Evolutionary conservation across 371 early-diverging fungal genomes (phyloP).

Genomic region (Mucor velutinosus): DNA sequence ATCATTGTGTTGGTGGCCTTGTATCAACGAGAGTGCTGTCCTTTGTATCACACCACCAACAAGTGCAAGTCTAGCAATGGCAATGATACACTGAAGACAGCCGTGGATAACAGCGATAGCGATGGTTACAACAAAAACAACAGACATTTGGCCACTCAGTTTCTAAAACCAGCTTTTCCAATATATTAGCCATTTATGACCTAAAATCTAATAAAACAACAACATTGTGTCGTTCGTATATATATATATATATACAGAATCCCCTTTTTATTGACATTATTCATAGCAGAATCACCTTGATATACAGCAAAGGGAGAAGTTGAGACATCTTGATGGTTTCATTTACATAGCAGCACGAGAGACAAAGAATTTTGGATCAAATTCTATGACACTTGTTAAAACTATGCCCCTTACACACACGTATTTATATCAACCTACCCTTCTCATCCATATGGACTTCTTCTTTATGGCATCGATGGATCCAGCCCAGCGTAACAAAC

Average conservation of each 20-base stretch:
- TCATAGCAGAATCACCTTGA: neutral
- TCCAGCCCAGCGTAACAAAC: slow-evolving; percentile 28
- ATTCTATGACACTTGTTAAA: neutral
- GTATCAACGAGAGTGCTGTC: neutral
- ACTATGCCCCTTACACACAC: neutral
- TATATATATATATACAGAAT: neutral
- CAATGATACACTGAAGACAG: neutral
- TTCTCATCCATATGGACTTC: neutral
- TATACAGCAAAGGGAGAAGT: neutral
- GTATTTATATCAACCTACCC: neutral
- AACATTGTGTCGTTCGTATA: neutral
- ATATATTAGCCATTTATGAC: neutral
- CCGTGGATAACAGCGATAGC: neutral
- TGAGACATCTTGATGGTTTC: neutral
- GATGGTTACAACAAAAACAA: neutral
- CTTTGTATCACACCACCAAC: neutral
- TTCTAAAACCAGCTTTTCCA: slow-evolving; percentile 8
- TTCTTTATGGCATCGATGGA: neutral
- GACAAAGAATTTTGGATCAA: neutral
- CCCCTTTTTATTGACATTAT: neutral
- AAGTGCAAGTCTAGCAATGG: neutral
- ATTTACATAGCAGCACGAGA: neutral
- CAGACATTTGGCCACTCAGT: neutral
- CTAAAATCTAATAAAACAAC: neutral
- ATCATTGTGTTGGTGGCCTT: neutral